A percentile compares a stretch with the other conserved stretches of the same genome.
phyloP scores from a whole-genome alignment of 495 filamentous ascomycete genomes.

The Neurospora tetrasperma region DNA sequence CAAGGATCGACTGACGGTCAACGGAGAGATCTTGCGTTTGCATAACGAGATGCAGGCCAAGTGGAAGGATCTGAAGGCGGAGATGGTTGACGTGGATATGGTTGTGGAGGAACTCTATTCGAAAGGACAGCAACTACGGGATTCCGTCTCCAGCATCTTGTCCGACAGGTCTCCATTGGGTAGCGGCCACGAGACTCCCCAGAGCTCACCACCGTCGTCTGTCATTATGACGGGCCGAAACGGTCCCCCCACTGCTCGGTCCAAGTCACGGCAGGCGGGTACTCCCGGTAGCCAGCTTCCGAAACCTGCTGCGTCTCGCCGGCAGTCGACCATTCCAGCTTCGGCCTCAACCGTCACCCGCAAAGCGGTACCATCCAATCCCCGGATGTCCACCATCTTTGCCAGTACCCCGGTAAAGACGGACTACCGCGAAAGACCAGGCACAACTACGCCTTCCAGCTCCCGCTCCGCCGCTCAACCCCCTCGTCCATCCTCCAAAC shows the following conservation, averaged over 20 bases:
- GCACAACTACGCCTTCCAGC: slow-evolving; percentile 30
- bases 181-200: slow-evolving; percentile 69
- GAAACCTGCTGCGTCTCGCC: slow-evolving; percentile 27
- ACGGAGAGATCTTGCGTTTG: slow-evolving; percentile 82
- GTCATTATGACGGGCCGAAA: slow-evolving; percentile 56
- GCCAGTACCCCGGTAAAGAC: not conserved
- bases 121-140: slow-evolving; percentile 65
- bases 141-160: slow-evolving; percentile 86
- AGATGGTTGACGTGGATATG: slow-evolving; percentile 65
- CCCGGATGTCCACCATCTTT: slow-evolving; percentile 26
- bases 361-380: slow-evolving; percentile 24
- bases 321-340: slow-evolving; percentile 22
- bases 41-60: slow-evolving; percentile 71
- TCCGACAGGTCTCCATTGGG: slow-evolving; percentile 72
- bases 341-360: slow-evolving; percentile 21
- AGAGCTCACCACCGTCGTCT: slow-evolving; percentile 85
- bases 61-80: slow-evolving; percentile 63
- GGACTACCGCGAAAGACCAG: not conserved
- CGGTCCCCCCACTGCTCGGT: slow-evolving; percentile 24
- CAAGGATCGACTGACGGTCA: slow-evolving; percentile 82
- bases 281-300: slow-evolving; percentile 27
- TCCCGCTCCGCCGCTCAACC: slow-evolving; percentile 39
- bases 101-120: slow-evolving; percentile 60
- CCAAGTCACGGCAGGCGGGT: slow-evolving; percentile 32
- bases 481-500: slow-evolving; percentile 37